phyloP scores from a whole-genome alignment of 2,329 filamentous ascomycete genomes.

The Sporothrix pallida region DNA sequence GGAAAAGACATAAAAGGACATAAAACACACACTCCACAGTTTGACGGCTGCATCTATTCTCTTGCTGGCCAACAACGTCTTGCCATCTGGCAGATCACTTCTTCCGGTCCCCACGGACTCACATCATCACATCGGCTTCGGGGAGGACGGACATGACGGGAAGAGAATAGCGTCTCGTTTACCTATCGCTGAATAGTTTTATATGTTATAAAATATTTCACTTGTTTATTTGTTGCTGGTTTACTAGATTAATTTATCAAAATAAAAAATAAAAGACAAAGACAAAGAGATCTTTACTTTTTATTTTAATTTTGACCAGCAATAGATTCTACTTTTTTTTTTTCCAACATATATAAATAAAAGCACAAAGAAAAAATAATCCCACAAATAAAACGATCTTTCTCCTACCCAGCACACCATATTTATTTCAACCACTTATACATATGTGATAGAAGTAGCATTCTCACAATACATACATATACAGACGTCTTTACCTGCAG shows the following conservation, averaged over 20 bases:
- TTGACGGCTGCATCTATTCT: not conserved
- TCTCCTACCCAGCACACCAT: not conserved
- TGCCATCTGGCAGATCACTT: conserved; percentile 9
- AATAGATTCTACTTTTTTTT: too few relatives aligned
- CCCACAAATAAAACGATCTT: not conserved
- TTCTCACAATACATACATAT: too few relatives aligned
- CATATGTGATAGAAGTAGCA: too few relatives aligned
- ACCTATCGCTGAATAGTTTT: too few relatives aligned
- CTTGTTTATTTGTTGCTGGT: too few relatives aligned
- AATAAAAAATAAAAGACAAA: too few relatives aligned
- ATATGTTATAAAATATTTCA: too few relatives aligned
- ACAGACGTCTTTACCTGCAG: not conserved
- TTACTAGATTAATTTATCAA: too few relatives aligned
- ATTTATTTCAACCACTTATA: too few relatives aligned
- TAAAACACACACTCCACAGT: not conserved
- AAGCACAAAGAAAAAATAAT: not conserved
- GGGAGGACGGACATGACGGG: not conserved
- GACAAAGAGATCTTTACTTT: too few relatives aligned
- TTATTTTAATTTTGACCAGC: too few relatives aligned
- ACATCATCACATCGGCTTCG: not conserved
- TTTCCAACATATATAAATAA: not conserved
- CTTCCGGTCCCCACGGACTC: not conserved
- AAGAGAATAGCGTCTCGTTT: too few relatives aligned
- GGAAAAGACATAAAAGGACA: not conserved
- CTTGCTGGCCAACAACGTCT: conserved; percentile 7